Base-by-base conservation (phyloP, 2,329 filamentous ascomycete species). In the Pseudogymnoascus sp. region DNA sequence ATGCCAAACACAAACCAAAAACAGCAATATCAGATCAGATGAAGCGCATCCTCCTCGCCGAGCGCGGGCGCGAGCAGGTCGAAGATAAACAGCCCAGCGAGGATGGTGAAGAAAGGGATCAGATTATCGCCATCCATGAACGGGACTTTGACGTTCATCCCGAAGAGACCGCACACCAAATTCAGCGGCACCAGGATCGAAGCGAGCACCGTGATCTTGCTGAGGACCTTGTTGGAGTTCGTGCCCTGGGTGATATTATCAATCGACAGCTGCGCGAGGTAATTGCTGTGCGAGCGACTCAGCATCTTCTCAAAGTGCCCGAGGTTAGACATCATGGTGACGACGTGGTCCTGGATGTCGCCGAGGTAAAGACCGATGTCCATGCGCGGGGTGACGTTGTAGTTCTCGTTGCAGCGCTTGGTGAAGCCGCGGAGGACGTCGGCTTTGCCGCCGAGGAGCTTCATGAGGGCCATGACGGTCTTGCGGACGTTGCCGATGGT, bases 341-440 rank as follows among this genome's bases (percentile, higher is more conserved):
- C 91, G 61, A 99, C 93, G 83, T 99, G 95, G 77, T 99, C 95
- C 76, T 99, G 95, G 67, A 99, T 97, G 77, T 99, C 95, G 71
- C 91, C 91, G 37, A 99, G 84, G 73, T 99, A 99, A 71, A 99
- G 85, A 21, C 93, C 95, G 67, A 99, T 96, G 72, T 99, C 95
- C 78, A 95, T 95, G 58, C 93, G 90, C 5, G 95, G 95, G 1
- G 95, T 96, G 61, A 97, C 90, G 67, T 91, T 89, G 80, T 96
- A 97, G 67, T 96, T 91, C 73, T 97, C 93, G 74, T 97, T 99
- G 84, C 95, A 99, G 60, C 96, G 91, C 80, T 99, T 99, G 61
- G 95, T 96, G 72, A 99, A 99, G 31, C 93, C 93, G 69, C 91
- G 92, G 70, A 99, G 91, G 63, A 99, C 95, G 74, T 99, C 95